Conservation (phyloP, 1,139 yeast species). For the Casaregolazyma suthepensis region DNA sequence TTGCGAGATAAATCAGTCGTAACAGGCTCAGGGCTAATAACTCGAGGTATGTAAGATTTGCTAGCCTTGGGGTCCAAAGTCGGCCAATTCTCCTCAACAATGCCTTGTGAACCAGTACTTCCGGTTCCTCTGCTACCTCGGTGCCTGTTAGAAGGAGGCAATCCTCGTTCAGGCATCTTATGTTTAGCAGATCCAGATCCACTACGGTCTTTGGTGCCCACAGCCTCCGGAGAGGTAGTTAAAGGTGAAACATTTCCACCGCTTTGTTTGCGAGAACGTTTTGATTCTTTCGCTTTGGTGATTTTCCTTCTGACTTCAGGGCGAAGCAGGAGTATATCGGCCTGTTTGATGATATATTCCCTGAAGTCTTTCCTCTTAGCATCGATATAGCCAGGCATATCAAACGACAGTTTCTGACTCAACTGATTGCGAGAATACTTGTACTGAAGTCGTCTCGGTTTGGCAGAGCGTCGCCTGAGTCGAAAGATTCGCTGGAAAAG, state of each 20-base stretch:
- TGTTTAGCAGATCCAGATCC: neutral
- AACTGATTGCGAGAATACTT: slow-evolving; percentile 19
- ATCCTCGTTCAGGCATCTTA: neutral
- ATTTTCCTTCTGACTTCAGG: neutral
- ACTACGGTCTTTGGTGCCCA: neutral
- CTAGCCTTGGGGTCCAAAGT: neutral
- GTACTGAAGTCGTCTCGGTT: slow-evolving; percentile 8
- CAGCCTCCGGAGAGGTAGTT: neutral
- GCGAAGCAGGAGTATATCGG: slow-evolving; percentile 1
- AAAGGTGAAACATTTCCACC: neutral
- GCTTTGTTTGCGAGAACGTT: neutral
- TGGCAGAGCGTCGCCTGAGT: slow-evolving; percentile 11
- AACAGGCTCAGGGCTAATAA: neutral
- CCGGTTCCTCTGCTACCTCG: neutral
- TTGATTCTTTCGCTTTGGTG: neutral
- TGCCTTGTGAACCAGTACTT: neutral
- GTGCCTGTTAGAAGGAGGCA: neutral
- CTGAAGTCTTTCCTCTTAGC: slow-evolving; percentile 1
- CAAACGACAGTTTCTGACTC: slow-evolving; percentile 20
- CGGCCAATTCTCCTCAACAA: neutral
- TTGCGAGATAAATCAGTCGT: neutral
- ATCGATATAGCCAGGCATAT: slow-evolving; percentile 15
- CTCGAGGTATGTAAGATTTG: neutral
- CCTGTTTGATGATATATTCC: slow-evolving; percentile 3
- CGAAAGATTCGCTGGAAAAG: slow-evolving; percentile 21